Conservation (phyloP, 768 basidiomycete species). For the Heimioporus sp. region DNA sequence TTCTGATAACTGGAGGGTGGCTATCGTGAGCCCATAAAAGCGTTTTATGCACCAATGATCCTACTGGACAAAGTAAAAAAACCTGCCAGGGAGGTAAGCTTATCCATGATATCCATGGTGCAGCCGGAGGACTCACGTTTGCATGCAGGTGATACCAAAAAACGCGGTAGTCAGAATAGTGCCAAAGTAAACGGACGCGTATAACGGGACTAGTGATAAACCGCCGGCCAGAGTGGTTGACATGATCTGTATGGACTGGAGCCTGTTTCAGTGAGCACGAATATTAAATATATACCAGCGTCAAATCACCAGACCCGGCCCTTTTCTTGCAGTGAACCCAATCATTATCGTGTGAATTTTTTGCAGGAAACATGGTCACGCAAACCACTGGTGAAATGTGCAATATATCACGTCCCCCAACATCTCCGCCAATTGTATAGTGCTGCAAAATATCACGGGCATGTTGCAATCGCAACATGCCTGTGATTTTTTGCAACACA, state of each 20-base stretch:
- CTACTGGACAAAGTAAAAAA: background rate
- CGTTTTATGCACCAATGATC: background rate
- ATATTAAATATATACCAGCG: too few species aligned
- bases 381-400: too few species aligned
- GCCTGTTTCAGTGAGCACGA: too few species aligned
- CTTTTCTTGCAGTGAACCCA: too few species aligned
- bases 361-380: too few species aligned
- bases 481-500: too few species aligned
- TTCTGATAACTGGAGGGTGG: background rate
- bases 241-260: background rate
- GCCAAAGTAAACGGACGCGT: background rate
- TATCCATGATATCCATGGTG: background rate
- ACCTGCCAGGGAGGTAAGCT: background rate
- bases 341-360: too few species aligned
- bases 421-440: too few species aligned
- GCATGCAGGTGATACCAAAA: background rate
- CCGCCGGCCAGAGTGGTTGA: background rate
- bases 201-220: background rate
- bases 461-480: too few species aligned
- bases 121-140: background rate
- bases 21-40: background rate
- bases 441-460: too few species aligned
- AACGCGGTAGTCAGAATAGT: background rate
- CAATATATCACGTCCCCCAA: too few species aligned
- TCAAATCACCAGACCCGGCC: too few species aligned